Evolutionary conservation across 1,284 basidiomycete genomes (phyloP), one percentile per base, ranked within the genome.

Genomic region (Vanrija pseudolonga): DNA sequence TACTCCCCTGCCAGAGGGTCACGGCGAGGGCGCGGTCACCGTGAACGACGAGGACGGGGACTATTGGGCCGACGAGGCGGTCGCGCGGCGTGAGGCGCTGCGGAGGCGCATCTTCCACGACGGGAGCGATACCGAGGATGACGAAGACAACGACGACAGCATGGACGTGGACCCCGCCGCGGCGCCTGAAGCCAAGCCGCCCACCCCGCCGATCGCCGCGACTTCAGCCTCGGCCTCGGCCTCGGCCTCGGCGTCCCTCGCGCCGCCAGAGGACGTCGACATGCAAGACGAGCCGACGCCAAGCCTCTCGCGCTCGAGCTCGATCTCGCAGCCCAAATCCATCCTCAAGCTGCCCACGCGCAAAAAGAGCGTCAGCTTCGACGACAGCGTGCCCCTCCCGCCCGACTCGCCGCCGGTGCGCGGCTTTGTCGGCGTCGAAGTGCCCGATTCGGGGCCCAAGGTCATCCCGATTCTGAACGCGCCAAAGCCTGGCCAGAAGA

Each of bases 341-440:
- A 73, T 73, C 22, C 61, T 74, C 36, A 73, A 74, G 56, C 56
- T 62, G 14, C 65, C 67, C 0, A 32, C 55, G 12, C 65, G 66
- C 3, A 74, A 73, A 49, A 74, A 74, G 57, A 67, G 64, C 17
- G 72, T 74, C 17, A 60, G 69, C 3, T 74, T 74, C 47, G 72
- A 74, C 57, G 59, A 63, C 1, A 65, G 66, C 17, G 58, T 72
- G 4, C 70, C 69, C 11, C 44, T 65, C 6, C 66, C 68, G 9
- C 69, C 71, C 3, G 65, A 65, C 24, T 67, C 68, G 4, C 69
- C 71, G 2, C 53, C 51, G 4, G 32, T 18, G 28, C 17, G 40
- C 15, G 24, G 26, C 47, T 19, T 20, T 18, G 4, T 19, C 7
- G 39, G 39, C 18, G 18, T 41, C 18, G 14, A 41, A 8, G 20